phyloP scores from a whole-genome alignment of 495 filamentous ascomycete genomes.

The Articulospora tetracladia region DNA sequence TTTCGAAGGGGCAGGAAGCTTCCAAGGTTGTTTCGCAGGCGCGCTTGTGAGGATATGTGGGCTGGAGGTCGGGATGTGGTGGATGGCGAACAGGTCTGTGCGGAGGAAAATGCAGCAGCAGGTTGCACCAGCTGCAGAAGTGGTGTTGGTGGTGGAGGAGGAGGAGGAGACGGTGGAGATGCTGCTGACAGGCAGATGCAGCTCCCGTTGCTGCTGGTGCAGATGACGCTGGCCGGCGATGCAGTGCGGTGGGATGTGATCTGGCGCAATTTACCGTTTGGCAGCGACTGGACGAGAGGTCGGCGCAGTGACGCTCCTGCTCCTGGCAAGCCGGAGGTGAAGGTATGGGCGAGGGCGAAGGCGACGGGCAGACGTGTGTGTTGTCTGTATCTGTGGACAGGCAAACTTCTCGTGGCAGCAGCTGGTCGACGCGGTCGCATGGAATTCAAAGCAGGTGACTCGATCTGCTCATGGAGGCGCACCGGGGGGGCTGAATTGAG shows the following conservation, averaged over 20 bases:
- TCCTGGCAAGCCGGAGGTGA: background rate
- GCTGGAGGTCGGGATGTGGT: slow-evolving; percentile 3
- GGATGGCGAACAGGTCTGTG: slow-evolving; percentile 7
- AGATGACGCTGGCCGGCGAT: background rate
- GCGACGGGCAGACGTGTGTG: slow-evolving; percentile 4
- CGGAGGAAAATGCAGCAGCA: slow-evolving; percentile 19
- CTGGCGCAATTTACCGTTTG: background rate
- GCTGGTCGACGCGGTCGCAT: slow-evolving; percentile 9
- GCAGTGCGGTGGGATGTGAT: background rate
- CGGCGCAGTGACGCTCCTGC: background rate
- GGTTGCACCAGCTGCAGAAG: background rate
- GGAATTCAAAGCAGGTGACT: slow-evolving; percentile 13
- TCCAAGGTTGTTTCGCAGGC: background rate
- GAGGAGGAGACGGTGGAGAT: slow-evolving; percentile 44
- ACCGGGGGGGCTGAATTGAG: background rate
- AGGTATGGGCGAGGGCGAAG: background rate
- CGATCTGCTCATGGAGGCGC: background rate
- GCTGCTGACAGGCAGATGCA: background rate
- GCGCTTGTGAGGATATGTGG: slow-evolving; percentile 33
- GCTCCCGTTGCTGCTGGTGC: background rate
- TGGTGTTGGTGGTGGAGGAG: slow-evolving; percentile 36
- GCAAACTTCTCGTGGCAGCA: background rate
- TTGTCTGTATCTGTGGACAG: slow-evolving; percentile 3
- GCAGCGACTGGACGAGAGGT: slow-evolving; percentile 1
- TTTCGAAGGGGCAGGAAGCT: background rate